Conservation (phyloP, 441 rosid genomes). For the Populus tomentosa region DNA sequence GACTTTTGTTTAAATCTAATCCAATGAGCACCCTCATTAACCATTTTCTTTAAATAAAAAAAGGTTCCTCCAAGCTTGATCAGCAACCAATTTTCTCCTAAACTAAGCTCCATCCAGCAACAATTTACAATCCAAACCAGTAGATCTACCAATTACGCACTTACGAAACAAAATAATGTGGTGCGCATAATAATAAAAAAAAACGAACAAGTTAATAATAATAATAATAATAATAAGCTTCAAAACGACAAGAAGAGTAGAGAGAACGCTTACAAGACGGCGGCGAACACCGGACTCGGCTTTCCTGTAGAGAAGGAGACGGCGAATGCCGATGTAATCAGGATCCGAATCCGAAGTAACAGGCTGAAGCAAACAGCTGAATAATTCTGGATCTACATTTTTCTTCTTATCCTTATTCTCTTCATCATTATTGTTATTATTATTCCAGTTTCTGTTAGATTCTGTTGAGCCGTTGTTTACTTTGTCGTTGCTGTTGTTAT, state of each 20-base stretch:
- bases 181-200: background rate
- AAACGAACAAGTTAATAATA: background rate
- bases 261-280: constrained; percentile 50
- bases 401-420: constrained; percentile 14
- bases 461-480: background rate
- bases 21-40: too few species aligned
- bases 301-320: constrained; percentile 77
- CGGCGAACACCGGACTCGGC: constrained; percentile 55
- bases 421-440: background rate
- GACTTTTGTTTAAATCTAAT: background rate
- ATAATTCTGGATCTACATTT: constrained; percentile 56
- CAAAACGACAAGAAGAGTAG: background rate
- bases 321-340: constrained; percentile 65
- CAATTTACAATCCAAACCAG: too few species aligned
- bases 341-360: constrained; percentile 52
- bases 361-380: constrained; percentile 83
- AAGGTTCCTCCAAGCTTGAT: too few species aligned
- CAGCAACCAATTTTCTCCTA: too few species aligned
- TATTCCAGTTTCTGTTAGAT: background rate
- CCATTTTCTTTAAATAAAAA: too few species aligned
- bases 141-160: too few species aligned
- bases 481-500: constrained; percentile 6
- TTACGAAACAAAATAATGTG: too few species aligned
- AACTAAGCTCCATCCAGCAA: too few species aligned
- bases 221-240: background rate